Evolutionary conservation across 2,329 filamentous ascomycete genomes (phyloP).

Genomic region (Aureobasidium leucospermi): DNA sequence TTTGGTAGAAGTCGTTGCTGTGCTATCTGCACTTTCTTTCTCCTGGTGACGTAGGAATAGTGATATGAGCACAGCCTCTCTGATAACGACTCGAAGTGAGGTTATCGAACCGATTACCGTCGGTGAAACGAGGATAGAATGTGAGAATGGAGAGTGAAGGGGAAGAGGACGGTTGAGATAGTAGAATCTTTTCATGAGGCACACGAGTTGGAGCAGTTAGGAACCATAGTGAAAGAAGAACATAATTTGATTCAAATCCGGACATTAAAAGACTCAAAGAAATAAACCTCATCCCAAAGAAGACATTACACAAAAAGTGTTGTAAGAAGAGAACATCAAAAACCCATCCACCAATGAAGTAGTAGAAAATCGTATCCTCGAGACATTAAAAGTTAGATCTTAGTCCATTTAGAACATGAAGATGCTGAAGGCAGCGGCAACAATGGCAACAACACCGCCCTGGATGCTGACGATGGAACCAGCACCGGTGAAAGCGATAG

Average conservation of each 20-base stretch:
- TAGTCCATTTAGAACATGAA: not conserved
- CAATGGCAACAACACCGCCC: not conserved
- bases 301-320: not conserved
- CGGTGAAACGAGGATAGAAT: no score
- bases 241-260: not conserved
- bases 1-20: no score
- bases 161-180: no score
- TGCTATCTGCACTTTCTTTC: no score
- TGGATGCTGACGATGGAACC: conserved; percentile 5
- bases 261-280: not conserved
- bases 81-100: no score
- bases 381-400: conserved; percentile 1
- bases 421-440: not conserved
- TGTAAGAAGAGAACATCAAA: not conserved
- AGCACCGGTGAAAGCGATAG: conserved; percentile 2
- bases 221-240: not conserved
- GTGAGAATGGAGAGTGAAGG: no score
- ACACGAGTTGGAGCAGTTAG: no score
- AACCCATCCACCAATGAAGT: not conserved
- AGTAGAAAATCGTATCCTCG: not conserved
- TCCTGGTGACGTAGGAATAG: no score
- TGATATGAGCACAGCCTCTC: no score
- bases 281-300: no score
- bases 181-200: no score
- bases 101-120: no score